phyloP scores from a whole-genome alignment of 1,284 basidiomycete genomes.

The Xerocomus nothofagi region DNA sequence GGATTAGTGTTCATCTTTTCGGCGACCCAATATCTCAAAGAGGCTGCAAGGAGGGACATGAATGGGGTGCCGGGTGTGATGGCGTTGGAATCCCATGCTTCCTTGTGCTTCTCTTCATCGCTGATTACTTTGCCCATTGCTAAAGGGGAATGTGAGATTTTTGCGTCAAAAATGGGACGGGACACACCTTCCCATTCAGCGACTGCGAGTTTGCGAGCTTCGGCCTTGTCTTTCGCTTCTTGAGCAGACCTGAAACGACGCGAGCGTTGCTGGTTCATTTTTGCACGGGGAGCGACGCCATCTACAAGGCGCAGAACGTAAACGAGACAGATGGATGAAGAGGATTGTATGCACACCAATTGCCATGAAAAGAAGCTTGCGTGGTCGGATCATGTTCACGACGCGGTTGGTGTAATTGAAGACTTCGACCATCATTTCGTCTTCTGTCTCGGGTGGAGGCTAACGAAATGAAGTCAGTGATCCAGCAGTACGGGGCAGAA shows the following conservation, averaged over 20 bases:
- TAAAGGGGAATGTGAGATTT: conserved; percentile 28
- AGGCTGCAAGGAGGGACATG: conserved; percentile 90
- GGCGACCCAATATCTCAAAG: conserved; percentile 95
- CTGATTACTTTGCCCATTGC: conserved; percentile 89
- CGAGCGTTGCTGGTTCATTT: conserved; percentile 99
- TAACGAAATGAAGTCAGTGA: conserved; percentile 33
- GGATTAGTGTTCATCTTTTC: conserved; percentile 94
- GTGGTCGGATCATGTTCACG: conserved; percentile 94
- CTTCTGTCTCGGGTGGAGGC: conserved; percentile 95
- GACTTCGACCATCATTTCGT: conserved; percentile 99
- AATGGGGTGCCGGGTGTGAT: conserved; percentile 99
- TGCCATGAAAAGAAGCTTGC: conserved; percentile 97
- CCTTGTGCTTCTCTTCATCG: conserved; percentile 84
- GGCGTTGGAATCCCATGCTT: conserved; percentile 96
- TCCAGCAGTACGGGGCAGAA: not conserved
- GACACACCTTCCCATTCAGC: conserved; percentile 79
- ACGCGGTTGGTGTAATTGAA: conserved; percentile 98
- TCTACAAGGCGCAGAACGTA: conserved; percentile 47
- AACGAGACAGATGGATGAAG: not conserved
- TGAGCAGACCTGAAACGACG: conserved; percentile 93
- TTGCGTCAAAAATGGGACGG: not conserved
- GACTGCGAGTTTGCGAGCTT: conserved; percentile 79
- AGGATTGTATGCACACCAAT: conserved; percentile 63
- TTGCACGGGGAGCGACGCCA: conserved; percentile 96
- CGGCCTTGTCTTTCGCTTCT: conserved; percentile 93